Evolutionary conservation across 176 grass and related monocot genomes (phyloP).

Genomic region (Cymbopogon citratus): DNA sequence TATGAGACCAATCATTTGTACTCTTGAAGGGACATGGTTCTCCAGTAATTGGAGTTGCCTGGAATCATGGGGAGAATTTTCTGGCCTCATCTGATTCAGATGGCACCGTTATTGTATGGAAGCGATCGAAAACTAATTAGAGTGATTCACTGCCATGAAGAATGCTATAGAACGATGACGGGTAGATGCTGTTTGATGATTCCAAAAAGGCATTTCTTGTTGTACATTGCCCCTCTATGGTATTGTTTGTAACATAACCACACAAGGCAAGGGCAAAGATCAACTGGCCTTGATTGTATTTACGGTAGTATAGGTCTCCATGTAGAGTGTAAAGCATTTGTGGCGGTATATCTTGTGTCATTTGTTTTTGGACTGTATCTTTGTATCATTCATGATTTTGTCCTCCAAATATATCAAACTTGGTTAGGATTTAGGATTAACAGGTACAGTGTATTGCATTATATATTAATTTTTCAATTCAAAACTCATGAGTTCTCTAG

Average conservation of each 20-base stretch:
- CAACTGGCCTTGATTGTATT: constrained; percentile 8
- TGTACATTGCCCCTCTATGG: constrained; percentile 7
- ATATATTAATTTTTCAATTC: not conserved
- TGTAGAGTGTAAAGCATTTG: constrained; percentile 27
- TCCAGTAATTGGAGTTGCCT: constrained; percentile 80
- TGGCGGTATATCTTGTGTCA: not conserved
- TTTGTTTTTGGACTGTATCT: not conserved
- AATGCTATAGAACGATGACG: not conserved
- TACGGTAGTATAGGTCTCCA: constrained; percentile 19
- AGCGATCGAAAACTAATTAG: constrained; percentile 57
- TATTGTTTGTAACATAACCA: constrained; percentile 42
- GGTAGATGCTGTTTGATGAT: constrained; percentile 18
- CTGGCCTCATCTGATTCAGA: constrained; percentile 90
- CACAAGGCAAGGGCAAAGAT: constrained; percentile 5
- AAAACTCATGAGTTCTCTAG: not conserved
- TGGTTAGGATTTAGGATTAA: not conserved
- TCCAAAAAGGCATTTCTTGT: not conserved
- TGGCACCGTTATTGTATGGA: constrained; percentile 98
- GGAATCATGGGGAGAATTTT: constrained; percentile 96
- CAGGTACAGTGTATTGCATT: not conserved
- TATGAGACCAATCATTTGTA: not conserved
- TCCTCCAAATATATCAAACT: not conserved
- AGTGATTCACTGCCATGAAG: not conserved
- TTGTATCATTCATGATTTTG: constrained; percentile 15
- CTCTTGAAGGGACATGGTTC: constrained; percentile 71